Conservation (phyloP, 2,329 filamentous ascomycete genomes). For the Exophiala bonariae region DNA sequence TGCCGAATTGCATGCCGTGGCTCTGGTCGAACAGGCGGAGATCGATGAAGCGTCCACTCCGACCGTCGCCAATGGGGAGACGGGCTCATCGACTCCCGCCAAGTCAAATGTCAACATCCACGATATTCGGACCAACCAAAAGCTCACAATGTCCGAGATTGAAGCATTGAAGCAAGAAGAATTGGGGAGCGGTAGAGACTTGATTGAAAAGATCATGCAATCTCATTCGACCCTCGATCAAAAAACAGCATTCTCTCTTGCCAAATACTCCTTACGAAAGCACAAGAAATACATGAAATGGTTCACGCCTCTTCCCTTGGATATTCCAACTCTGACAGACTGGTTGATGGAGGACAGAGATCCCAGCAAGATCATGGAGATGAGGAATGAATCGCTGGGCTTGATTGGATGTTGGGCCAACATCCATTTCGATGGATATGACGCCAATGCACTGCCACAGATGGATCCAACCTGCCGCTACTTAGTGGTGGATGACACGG, state of each 20-base stretch:
- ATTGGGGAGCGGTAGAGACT: slow-evolving; percentile 76
- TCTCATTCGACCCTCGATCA: slow-evolving; percentile 88
- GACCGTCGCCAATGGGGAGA: slow-evolving; percentile 30
- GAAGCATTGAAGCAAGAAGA: slow-evolving; percentile 71
- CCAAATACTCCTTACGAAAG: slow-evolving; percentile 95
- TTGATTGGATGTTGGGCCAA: slow-evolving; percentile 88
- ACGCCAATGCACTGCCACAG: slow-evolving; percentile 24
- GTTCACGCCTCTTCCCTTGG: slow-evolving; percentile 82
- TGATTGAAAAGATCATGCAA: slow-evolving; percentile 89
- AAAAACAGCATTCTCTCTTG: slow-evolving; percentile 89
- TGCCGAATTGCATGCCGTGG: slow-evolving; percentile 78
- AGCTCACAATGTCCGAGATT: slow-evolving; percentile 70
- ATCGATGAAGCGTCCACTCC: slow-evolving; percentile 35
- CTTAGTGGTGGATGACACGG: slow-evolving; percentile 83
- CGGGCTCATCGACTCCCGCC: slow-evolving; percentile 36
- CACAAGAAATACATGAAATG: slow-evolving; percentile 88
- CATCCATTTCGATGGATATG: slow-evolving; percentile 63
- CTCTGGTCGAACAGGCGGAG: slow-evolving; percentile 56
- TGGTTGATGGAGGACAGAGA: slow-evolving; percentile 82
- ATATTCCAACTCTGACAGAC: slow-evolving; percentile 72
- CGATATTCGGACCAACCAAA: slow-evolving; percentile 69
- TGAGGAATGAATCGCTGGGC: slow-evolving; percentile 80
- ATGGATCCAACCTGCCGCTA: slow-evolving; percentile 53
- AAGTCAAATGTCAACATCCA: slow-evolving; percentile 62
- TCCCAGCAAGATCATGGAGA: slow-evolving; percentile 75